Evolutionary conservation across 2,329 filamentous ascomycete genomes (phyloP).

Genomic region (Pezicula carpinea): DNA sequence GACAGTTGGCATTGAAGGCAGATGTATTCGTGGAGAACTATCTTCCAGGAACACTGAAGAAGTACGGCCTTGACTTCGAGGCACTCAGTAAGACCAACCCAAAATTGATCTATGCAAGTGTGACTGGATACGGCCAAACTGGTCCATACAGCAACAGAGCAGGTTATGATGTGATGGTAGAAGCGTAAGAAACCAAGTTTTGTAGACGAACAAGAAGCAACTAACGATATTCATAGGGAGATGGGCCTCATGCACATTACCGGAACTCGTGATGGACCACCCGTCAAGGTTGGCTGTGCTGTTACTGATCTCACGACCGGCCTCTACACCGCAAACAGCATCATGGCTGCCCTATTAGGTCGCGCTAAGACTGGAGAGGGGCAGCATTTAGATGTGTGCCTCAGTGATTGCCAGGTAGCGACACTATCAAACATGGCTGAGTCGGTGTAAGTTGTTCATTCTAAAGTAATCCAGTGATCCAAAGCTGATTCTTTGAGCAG

Average conservation of each 20-base stretch:
- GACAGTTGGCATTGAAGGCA: slow-evolving; percentile 73
- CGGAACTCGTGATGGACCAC: slow-evolving; percentile 76
- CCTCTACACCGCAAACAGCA: slow-evolving; percentile 86
- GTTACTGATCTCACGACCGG: slow-evolving; percentile 93
- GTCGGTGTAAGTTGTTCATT: slow-evolving; percentile 47
- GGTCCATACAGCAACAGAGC: slow-evolving; percentile 81
- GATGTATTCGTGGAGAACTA: slow-evolving; percentile 96
- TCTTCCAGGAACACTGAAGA: slow-evolving; percentile 78
- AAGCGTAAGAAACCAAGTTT: slow-evolving; percentile 48
- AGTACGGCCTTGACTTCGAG: slow-evolving; percentile 84
- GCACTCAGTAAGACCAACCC: slow-evolving; percentile 77
- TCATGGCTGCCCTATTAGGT: slow-evolving; percentile 81
- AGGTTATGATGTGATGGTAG: slow-evolving; percentile 98
- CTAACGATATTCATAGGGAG: slow-evolving; percentile 40
- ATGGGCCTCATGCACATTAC: slow-evolving; percentile 98
- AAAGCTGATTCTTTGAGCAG: too few relatives aligned
- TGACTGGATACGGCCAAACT: slow-evolving; percentile 92
- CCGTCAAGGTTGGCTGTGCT: slow-evolving; percentile 92
- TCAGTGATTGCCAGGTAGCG: slow-evolving; percentile 90
- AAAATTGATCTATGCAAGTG: slow-evolving; percentile 82
- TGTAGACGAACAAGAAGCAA: background rate
- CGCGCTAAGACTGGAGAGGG: slow-evolving; percentile 69
- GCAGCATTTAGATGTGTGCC: slow-evolving; percentile 81
- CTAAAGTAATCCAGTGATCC: too few relatives aligned
- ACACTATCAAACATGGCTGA: slow-evolving; percentile 90